Conservation (phyloP, 495 filamentous ascomycete species). For the Aspergillus nanangensis region DNA sequence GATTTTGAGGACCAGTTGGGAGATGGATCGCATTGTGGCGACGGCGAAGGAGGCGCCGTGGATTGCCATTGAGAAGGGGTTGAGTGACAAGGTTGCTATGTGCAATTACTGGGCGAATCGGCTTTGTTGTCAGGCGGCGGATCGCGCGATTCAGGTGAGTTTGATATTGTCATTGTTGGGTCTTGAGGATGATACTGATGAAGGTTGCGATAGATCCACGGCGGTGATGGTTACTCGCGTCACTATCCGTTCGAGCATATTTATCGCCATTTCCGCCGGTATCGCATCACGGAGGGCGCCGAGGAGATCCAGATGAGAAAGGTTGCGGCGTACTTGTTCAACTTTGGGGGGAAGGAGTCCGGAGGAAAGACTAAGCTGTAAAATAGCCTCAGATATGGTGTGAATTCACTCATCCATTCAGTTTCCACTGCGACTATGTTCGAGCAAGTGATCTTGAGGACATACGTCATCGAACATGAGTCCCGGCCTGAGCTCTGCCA, state of each 20-base stretch:
- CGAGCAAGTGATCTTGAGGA: too few species aligned
- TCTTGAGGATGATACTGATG: not conserved
- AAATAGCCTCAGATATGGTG: too few species aligned
- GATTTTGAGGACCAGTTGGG: conserved; percentile 53
- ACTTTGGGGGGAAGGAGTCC: conserved; percentile 21
- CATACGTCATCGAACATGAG: too few species aligned
- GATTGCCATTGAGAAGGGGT: conserved; percentile 46
- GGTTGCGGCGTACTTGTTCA: conserved; percentile 42
- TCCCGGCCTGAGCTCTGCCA: too few species aligned
- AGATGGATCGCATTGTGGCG: conserved; percentile 53
- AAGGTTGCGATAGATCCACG: conserved; percentile 35
- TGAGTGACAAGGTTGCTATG: conserved; percentile 57
- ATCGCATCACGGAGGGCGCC: conserved; percentile 47
- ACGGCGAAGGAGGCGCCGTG: conserved; percentile 16
- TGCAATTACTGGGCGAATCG: conserved; percentile 62
- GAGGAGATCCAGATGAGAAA: conserved; percentile 48
- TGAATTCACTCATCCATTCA: too few species aligned
- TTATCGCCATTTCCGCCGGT: conserved; percentile 46
- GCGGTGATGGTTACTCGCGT: conserved; percentile 44
- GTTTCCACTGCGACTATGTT: too few species aligned
- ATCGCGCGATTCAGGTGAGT: conserved; percentile 53
- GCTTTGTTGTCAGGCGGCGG: conserved; percentile 53
- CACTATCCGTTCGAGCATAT: conserved; percentile 50
- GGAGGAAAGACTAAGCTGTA: not conserved
- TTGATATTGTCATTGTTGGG: not conserved